These are phyloP conservation scores for Paecilomyces sp. DNA, from an alignment of 2,329 filamentous ascomycete genomes.

Conservation along the genomic window DNA sequence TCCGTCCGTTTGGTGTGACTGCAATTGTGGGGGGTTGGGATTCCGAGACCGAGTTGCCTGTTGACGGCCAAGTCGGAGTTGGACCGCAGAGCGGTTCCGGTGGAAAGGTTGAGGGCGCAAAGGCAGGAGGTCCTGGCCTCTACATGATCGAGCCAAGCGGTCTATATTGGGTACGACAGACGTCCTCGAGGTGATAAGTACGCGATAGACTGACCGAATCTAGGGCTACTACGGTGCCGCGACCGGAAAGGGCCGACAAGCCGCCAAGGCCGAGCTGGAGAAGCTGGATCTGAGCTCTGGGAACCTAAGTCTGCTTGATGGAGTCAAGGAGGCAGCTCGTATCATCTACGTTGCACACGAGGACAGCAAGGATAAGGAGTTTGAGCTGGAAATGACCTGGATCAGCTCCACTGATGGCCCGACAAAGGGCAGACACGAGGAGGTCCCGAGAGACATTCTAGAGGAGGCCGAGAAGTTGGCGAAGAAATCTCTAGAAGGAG, in stretches of 20 bases:
- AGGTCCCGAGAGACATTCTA: slow-evolving; percentile 82
- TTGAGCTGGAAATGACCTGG: slow-evolving; percentile 99
- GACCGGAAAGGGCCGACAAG: slow-evolving; percentile 92
- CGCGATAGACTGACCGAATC: slow-evolving; percentile 14
- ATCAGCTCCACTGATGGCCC: slow-evolving; percentile 78
- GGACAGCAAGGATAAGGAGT: slow-evolving; percentile 99
- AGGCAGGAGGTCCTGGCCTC: slow-evolving; percentile 80
- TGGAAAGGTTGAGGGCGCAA: slow-evolving; percentile 69
- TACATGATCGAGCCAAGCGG: slow-evolving; percentile 99
- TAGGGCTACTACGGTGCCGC: slow-evolving; percentile 94
- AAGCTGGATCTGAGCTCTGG: slow-evolving; percentile 83
- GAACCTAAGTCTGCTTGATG: slow-evolving; percentile 72
- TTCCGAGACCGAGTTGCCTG: slow-evolving; percentile 72
- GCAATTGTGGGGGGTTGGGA: slow-evolving; percentile 93
- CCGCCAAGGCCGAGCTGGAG: slow-evolving; percentile 96
- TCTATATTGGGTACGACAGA: slow-evolving; percentile 68
- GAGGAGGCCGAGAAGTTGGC: slow-evolving; percentile 92
- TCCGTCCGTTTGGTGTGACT: slow-evolving; percentile 93
- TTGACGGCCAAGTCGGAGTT: slow-evolving; percentile 82
- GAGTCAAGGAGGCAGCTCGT: slow-evolving; percentile 88
- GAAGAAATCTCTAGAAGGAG: slow-evolving; percentile 79
- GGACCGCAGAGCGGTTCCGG: slow-evolving; percentile 75
- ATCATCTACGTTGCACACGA: slow-evolving; percentile 98
- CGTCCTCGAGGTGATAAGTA: background rate
- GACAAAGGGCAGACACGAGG: slow-evolving; percentile 85